Evolutionary conservation across 2,329 filamentous ascomycete species (phyloP).

Genomic region (Raffaelea ambrosiae): DNA sequence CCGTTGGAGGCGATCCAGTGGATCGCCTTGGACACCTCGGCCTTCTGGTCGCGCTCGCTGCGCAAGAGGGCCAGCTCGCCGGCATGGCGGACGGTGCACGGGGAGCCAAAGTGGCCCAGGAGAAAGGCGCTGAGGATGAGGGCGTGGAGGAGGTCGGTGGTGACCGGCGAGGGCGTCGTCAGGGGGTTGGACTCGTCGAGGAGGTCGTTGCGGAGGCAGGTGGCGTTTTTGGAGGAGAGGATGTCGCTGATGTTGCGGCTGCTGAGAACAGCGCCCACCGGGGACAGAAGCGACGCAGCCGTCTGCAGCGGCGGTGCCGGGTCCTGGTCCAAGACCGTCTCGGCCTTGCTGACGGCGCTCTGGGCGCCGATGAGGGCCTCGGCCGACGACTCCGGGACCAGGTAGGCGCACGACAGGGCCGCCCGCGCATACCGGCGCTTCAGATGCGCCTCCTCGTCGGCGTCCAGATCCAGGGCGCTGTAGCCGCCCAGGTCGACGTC

Average conservation of each 20-base stretch:
- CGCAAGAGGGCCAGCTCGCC: conserved; percentile 57
- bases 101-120: conserved; percentile 22
- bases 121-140: conserved; percentile 54
- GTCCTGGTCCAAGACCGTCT: conserved; percentile 51
- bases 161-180: conserved; percentile 49
- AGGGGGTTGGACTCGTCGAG: conserved; percentile 53
- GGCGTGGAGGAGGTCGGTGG: conserved; percentile 53
- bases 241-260: conserved; percentile 19
- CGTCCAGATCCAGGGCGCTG: conserved; percentile 47
- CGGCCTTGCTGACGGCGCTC: conserved; percentile 49
- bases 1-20: conserved; percentile 39
- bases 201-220: conserved; percentile 41
- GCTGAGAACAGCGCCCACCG: conserved; percentile 17
- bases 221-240: conserved; percentile 30
- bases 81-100: conserved; percentile 43
- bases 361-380: conserved; percentile 54
- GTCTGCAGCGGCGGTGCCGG: conserved; percentile 42
- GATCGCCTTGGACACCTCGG: conserved; percentile 51
- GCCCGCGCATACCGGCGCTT: conserved; percentile 59
- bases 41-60: conserved; percentile 56
- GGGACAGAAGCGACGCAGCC: conserved; percentile 36
- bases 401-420: conserved; percentile 59
- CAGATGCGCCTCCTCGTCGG: conserved; percentile 51
- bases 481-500: conserved; percentile 61
- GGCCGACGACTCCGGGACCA: conserved; percentile 49